Base-by-base conservation (phyloP, 208 protist genomes). In the Crithidia fasciculata region DNA sequence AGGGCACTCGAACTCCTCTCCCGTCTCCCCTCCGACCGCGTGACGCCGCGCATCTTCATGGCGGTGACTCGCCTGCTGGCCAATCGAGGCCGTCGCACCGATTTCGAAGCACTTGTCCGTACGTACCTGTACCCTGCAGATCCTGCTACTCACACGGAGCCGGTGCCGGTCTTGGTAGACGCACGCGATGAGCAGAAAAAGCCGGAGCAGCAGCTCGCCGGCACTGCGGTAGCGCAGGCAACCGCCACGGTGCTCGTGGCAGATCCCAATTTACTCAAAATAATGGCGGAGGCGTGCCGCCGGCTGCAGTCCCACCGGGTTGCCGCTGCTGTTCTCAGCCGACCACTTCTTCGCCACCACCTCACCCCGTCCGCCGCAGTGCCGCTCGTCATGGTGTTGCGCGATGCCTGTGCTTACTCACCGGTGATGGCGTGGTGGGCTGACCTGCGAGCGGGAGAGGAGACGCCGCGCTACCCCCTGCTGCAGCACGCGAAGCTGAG, bases 401-500 rank as follows among this genome's bases (percentile, higher is more conserved):
- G 64, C 10, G 68, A 74, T 18, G 74, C 74, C 39, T 36, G 41
- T 16, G 19, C 8, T 2, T 61, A 66, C 68, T 16, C 43, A 8
- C 13, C 53, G 44, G 64, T 81, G 49, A 7, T 72, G 12, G 10
- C 49, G 28, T 81, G 76, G 76, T 81, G 76, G 76, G 52, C 47
- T 0, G 44, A 36, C 16, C 56, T 81, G 16, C 70, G 58, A 16
- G 10, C 40, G 5, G 73, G 50, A 3, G 40, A 68, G 39, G 13
- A 36, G 39, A 54, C 44, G 3, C 36, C 54, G 47, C 65, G 37
- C 12, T 81, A 73, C 28, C 61, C 70, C 10, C 74, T 91, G 40
- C 72, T 78, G 40, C 41, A 36, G 10, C 78, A 91, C 74, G 67
- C 87, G 8, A 86, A 85, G 56, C 77, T 91, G 8, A 81, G 87